Evolutionary conservation across 2,329 filamentous ascomycete species (phyloP), one percentile per base, ranked within the genome.

Genomic region (Neonectria sp.): DNA sequence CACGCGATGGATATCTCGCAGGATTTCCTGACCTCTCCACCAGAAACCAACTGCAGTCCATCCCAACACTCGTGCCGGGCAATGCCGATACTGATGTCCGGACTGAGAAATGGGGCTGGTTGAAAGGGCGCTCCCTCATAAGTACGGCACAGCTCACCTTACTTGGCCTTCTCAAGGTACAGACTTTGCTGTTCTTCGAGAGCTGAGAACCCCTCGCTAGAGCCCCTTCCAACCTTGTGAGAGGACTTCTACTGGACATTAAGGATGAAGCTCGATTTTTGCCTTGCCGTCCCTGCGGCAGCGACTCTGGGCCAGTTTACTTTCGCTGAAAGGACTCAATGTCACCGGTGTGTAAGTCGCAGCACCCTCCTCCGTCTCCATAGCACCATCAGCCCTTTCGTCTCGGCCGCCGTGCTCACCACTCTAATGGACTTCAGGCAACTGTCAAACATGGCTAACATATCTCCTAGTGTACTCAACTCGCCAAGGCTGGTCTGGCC

Each of bases 391-490:
- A 61, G 25, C 27, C 17, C 46, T 21, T 27, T 17, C 21, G 43
- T 24, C n/a, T 24, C 6, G n/a, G 11, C 35, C 40, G n/a, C n/a
- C n/a, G 9, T 61, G 15, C n/a, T 24, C 49, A 40, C 29, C 49
- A 46, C 25, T 8, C 27, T 15, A 15, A 25, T 49, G 24, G 24
- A 12, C 24, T 53, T 31, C n/a, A 7, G 29, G 25, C 3, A 33
- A 7, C 31, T 17, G 6, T 61, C 17, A 13, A 73, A 69, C 66
- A 48, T 63, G 64, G 55, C 72, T 70, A 21, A 37, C 35, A 13
- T 24, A 43, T 15, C 31, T 53, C 11, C 21, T 55, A 80, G 79
- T 80, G 78, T 49, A 25, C 67, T 43, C 71, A 70, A 27, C 71
- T 80, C 40, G 62, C 63, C 21, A 72, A 70, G 27, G 63, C 68